A percentile compares a stretch with the other conserved stretches of the same genome.
These are phyloP conservation scores for Graphilbum sp. DNA, from an alignment of 2,329 filamentous ascomycete species.

Conservation along the genomic window DNA sequence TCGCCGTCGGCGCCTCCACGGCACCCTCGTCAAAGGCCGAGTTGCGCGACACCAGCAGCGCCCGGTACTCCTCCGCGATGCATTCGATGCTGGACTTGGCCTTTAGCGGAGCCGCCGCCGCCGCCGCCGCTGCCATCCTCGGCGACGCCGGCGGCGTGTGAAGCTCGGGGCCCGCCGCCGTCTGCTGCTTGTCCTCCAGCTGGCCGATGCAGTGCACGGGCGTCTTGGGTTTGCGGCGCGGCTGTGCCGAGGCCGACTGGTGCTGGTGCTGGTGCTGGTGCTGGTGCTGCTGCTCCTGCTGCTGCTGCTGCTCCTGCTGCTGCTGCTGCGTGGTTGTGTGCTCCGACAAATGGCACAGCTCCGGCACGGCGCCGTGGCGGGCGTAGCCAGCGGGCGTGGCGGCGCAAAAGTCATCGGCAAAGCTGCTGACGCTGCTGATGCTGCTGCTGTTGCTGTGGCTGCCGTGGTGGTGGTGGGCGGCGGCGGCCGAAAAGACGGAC, in stretches of 20 bases:
- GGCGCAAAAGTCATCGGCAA: too few relatives aligned
- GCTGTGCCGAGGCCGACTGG: slow-evolving; percentile 13
- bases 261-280: background rate
- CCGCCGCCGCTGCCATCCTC: background rate
- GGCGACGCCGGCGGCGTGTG: slow-evolving; percentile 5
- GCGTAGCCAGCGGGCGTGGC: background rate
- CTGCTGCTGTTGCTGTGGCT: background rate
- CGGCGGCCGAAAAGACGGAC: background rate
- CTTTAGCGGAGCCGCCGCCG: slow-evolving; percentile 1
- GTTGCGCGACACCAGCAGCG: slow-evolving; percentile 24
- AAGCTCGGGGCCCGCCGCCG: background rate
- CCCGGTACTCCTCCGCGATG: slow-evolving; percentile 34
- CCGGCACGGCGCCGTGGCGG: too few relatives aligned
- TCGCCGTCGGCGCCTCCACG: slow-evolving; percentile 13
- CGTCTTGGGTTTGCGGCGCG: slow-evolving; percentile 33
- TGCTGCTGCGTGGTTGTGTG: too few relatives aligned
- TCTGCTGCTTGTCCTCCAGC: slow-evolving; percentile 18
- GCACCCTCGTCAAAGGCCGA: too few relatives aligned
- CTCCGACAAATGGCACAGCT: too few relatives aligned
- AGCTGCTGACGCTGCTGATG: background rate
- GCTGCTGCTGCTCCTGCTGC: too few relatives aligned
- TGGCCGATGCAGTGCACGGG: slow-evolving; percentile 33
- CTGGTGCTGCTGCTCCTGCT: background rate
- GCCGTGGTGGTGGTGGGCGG: background rate
- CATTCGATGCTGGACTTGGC: slow-evolving; percentile 25